Percentiles rank a stretch among this genome's conserved stretches.
Conservation (phyloP, 1,139 yeast genomes). For the Scheffersomyces segobiensis region DNA sequence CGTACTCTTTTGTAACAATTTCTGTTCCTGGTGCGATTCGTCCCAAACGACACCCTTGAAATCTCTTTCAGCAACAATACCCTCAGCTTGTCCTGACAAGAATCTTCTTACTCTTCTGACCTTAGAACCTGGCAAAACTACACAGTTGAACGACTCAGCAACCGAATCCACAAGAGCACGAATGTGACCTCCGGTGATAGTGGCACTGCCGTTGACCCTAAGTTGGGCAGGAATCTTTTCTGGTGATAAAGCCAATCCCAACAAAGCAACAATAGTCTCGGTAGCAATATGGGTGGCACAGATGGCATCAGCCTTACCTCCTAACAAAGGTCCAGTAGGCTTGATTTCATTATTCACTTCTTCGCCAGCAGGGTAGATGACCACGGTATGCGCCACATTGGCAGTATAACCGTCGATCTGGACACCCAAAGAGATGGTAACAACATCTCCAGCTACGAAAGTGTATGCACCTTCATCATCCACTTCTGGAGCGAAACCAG, state of each 20-base stretch:
- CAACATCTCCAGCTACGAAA: slow-evolving; percentile 78
- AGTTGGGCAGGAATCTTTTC: slow-evolving; percentile 63
- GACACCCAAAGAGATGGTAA: slow-evolving; percentile 80
- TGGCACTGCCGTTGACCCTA: slow-evolving; percentile 22
- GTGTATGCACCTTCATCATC: slow-evolving; percentile 57
- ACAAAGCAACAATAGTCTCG: slow-evolving; percentile 73
- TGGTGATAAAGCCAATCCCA: slow-evolving; percentile 74
- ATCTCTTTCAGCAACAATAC: slow-evolving; percentile 86
- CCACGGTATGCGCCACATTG: slow-evolving; percentile 80
- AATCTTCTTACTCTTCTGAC: slow-evolving; percentile 90
- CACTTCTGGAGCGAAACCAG: slow-evolving; percentile 76
- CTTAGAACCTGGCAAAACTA: slow-evolving; percentile 87
- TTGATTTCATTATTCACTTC: slow-evolving; percentile 25
- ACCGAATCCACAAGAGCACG: slow-evolving; percentile 77
- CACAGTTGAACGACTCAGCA: slow-evolving; percentile 78
- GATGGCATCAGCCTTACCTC: slow-evolving; percentile 83
- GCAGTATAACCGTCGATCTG: slow-evolving; percentile 96
- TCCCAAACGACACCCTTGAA: slow-evolving; percentile 93
- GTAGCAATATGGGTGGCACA: slow-evolving; percentile 88
- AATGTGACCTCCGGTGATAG: slow-evolving; percentile 66
- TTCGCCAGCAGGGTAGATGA: slow-evolving; percentile 69
- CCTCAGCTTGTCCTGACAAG: slow-evolving; percentile 93
- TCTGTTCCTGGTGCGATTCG: slow-evolving; percentile 74
- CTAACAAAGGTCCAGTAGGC: slow-evolving; percentile 79
- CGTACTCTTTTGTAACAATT: slow-evolving; percentile 47